Base-by-base conservation (phyloP, 1,284 basidiomycete species). In the Exobasidium cylindrosporum region DNA sequence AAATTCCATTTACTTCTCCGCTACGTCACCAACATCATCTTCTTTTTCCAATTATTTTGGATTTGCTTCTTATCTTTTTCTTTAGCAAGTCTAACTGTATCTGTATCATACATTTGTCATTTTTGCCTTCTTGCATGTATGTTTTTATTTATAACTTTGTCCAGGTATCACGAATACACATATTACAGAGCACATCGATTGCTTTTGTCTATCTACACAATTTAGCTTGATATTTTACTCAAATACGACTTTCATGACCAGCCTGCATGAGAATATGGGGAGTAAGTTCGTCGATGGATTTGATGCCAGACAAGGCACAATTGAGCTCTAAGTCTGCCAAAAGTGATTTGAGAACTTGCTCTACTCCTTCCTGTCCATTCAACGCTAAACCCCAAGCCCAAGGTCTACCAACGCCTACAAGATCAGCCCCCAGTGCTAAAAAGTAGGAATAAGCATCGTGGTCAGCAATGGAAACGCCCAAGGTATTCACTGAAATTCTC, bases 381-480 rank as follows among this genome's bases (percentile, higher is more conserved):
- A 67, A 40, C 0, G 73, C 68, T 13, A 77, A 66, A n/a, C 73
- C 76, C 60, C 68, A 78, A 30, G 69, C 68, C 60, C 66, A 77
- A 0, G 76, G 76, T 14, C 76, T 57, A 13, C 76, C 76, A 24
- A 78, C 65, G 2, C 68, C 70, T 26, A 78, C 76, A 1, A 64
- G 70, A 45, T 77, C 68, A 2, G 76, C 76, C 31, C 76, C 76
- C 1, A 78, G 61, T 47, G 53, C 60, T 4, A 17, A 10, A 10
- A 10, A 17, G 17, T 7, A 40, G 35, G 35, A 17, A 17, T 17
- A 17, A 40, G 7, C 35, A 40, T 10, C 7, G 17, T 40, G 17
- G 17, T 7, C 10, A 7, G 10, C 35, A 17, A 7, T 40, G 17
- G 7, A 7, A 40, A 17, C 17, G 35, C 17, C 35, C 57, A 23